Evolutionary conservation across 768 basidiomycete genomes (phyloP), one percentile per base, ranked within the genome.

Genomic region (Hericium alpestre): DNA sequence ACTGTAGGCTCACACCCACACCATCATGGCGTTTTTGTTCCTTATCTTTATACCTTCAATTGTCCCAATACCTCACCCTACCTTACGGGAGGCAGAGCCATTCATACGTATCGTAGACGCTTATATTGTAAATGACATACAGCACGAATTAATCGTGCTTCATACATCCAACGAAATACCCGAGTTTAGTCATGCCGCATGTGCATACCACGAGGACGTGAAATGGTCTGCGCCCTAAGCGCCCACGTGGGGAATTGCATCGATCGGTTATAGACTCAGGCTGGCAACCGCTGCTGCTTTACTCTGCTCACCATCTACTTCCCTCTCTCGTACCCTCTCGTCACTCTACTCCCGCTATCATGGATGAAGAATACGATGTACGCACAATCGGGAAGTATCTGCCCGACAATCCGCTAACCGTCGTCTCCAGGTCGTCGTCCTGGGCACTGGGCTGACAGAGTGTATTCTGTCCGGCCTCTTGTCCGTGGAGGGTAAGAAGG

Each of bases 281-380:
- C 43, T 18, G 43, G n/a, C 43, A 46, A 20, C 43, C 12, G 12
- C 43, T 46, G 43, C 59, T 60, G 54, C 61, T 51, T 32, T 50
- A 54, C 58, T 51, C 59, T 60, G 25, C 25, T 43, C 40, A 51
- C 48, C 49, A 41, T 59, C 54, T 59, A 60, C 59, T 53, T 58
- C 51, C 63, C 63, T 54, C 62, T 58, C 64, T 64, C 62, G 63
- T 57, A 65, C 64, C 58, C 65, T 59, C 59, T 63, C 64, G 58
- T 62, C 63, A 55, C 64, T 59, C 60, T 56, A 23, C 54, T 56
- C 50, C 43, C 48, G 32, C 41, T 54, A 76, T 66, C 71, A 96
- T 99, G 95, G 95, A 99, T 87, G 95, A 98, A 79, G 88, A 91
- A 79, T 98, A 97, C 76, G 94, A 97, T 72, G 94, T 96, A 71